Base-by-base conservation (phyloP, 306 rosid species). In the Malus fusca region DNA sequence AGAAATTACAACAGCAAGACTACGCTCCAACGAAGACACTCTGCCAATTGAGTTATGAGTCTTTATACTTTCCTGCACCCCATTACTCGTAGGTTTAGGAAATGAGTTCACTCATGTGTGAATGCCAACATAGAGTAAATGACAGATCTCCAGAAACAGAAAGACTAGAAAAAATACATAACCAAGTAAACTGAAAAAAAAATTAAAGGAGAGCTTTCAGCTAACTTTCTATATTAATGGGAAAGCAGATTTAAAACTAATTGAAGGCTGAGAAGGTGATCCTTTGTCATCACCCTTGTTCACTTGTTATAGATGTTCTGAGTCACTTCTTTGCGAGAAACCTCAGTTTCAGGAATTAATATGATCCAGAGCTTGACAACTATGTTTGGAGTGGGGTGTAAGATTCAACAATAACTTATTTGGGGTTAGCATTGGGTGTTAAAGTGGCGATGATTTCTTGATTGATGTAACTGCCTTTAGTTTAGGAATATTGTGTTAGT, bases 21-120 rank as follows among this genome's bases (percentile, higher is more conserved):
- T 77, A 64, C 46, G 89, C 82, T 95, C 99, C 89, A 95, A 73
- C 28, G 92, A 89, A 35, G 96, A 87, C 43, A 78, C 88, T 68
- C 84, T 81, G 72, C 84, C 85, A 74, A 52, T 73, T 75, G 19
- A 66, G 70, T 48, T 62, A 70, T 51, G 80, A 72, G 69, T 69
- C 56, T 78, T 82, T 53, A 40, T 69, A 81, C 78, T 82, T 48
- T 80, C 91, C 99, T 95, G 87, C 88, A 85, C 74, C 55, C 82
- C 56, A 85, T 72, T 69, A 76, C 75, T 51, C 28, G 69, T n/a
- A 77, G 59, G 78, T 78, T 56, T 67, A 71, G 77, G 52, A 51
- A 68, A 52, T 48, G 55, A 48, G 55, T 62, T 48, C 37, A 42
- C 62, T 35, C 81, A 48, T 58, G 61, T 40, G 28, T 28, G 61